Evolutionary conservation across 345 rosid species (phyloP).

Genomic region (Rhodamnia argentea): DNA sequence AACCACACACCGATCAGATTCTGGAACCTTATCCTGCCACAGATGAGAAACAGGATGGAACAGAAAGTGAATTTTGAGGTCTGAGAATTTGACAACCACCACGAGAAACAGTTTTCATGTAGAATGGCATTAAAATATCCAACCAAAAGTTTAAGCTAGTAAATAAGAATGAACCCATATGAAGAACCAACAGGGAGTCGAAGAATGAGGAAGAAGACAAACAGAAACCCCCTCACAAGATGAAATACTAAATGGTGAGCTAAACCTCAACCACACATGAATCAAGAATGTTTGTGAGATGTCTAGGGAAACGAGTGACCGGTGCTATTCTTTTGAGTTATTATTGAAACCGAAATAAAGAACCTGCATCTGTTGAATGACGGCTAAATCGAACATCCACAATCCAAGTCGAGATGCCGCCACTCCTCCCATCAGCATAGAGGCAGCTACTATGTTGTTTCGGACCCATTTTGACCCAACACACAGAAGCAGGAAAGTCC

Average conservation of each 20-base stretch:
- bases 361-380: conserved; percentile 92
- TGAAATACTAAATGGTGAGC: neutral
- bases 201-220: neutral
- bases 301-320: neutral
- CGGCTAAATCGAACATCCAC: conserved; percentile 81
- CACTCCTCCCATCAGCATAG: conserved; percentile 80
- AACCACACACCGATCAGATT: conserved; percentile 70
- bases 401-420: conserved; percentile 82
- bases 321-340: neutral
- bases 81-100: neutral
- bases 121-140: neutral
- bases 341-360: neutral
- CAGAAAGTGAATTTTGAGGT: neutral
- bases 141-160: neutral
- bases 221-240: neutral
- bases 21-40: conserved; percentile 61
- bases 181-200: neutral
- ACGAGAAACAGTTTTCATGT: neutral
- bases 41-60: neutral
- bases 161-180: neutral
- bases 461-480: conserved; percentile 53
- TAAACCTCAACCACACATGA: neutral
- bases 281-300: neutral
- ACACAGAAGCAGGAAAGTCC: conserved; percentile 56
- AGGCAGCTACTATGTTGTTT: conserved; percentile 33